A percentile compares a stretch with the other conserved stretches of the same genome.
Conservation (phyloP, 225 moss, liverwort and hornwort genomes). For the Sphagnum tenellum region DNA sequence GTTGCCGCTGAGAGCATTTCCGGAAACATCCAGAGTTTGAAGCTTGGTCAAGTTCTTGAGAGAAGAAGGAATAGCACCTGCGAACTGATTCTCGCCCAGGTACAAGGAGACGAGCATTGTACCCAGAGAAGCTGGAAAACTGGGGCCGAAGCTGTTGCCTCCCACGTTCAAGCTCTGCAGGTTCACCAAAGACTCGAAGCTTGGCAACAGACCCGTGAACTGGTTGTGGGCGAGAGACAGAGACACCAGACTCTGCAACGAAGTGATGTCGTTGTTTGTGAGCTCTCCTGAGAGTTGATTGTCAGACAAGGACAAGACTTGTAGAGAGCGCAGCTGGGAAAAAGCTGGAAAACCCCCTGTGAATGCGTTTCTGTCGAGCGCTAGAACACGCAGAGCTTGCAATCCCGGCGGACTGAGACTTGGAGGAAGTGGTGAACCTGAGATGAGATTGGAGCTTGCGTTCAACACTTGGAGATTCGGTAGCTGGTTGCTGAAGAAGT, state of each 20-base stretch:
- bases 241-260: slow-evolving; percentile 22
- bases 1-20: slow-evolving; percentile 42
- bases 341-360: slow-evolving; percentile 53
- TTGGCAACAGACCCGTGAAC: slow-evolving; percentile 35
- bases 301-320: slow-evolving; percentile 46
- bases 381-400: slow-evolving; percentile 38
- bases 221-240: slow-evolving; percentile 34
- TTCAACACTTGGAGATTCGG: slow-evolving; percentile 53
- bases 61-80: slow-evolving; percentile 34
- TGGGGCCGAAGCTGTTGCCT: slow-evolving; percentile 62
- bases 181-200: slow-evolving; percentile 5
- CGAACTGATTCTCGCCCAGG: slow-evolving; percentile 43
- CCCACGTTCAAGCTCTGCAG: slow-evolving; percentile 31
- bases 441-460: slow-evolving; percentile 65
- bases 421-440: slow-evolving; percentile 34
- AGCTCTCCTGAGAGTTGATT: slow-evolving; percentile 49
- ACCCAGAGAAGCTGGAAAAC: slow-evolving; percentile 35
- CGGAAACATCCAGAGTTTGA: slow-evolving; percentile 54
- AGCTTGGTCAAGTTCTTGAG: slow-evolving; percentile 27
- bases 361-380: slow-evolving; percentile 63
- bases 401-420: slow-evolving; percentile 13
- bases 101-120: slow-evolving; percentile 28
- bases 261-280: slow-evolving; percentile 4
- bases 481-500: slow-evolving; percentile 18
- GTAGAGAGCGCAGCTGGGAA: slow-evolving; percentile 31